Base-by-base conservation (phyloP, 176 grass and related monocot species). In the Guadua angustifolia region DNA sequence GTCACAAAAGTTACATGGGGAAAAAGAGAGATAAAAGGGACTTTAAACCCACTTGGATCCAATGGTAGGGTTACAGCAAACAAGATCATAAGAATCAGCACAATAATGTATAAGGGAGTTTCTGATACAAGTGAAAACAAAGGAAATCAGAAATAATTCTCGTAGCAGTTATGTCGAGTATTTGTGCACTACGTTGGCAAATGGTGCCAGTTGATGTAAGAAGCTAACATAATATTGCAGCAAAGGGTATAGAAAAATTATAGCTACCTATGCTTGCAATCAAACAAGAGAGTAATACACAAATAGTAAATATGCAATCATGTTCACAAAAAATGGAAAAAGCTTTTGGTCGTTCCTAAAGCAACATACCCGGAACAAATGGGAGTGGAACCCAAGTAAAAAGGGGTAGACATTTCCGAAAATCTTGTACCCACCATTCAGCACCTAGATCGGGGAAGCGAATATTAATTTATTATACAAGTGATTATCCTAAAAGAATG, bases 371-470 rank as follows among this genome's bases (percentile, higher is more conserved):
- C 66, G 91, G 86, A 88, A 95, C 43, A 74, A 94, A 92, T 71
- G 96, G 91, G 72, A 98, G 69, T 33, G 92, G 89, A 77, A 98
- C 83, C 96, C 88, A 98, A 88, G 87, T 79, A 69, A 95, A 60
- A 83, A 98, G 53, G 46, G 91, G 96, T 42, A 98, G 86, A 50
- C 91, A 98, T 79, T 94, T 95, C 66, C 81, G 88, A 79, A 95
- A 98, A 95, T 94, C 95, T 70, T 98, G 95, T 38, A 91, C 93
- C 95, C 95, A 98, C 95, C 95, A 98, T 92, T 98, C 95, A 90
- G 95, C 95, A 19, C 96, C 95, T 98, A 88, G 73, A 50, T 56
- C 58, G 55, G 42, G 52, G 80, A 61, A 6, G 26, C 24, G 73
- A 86, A 87, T 19, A 73, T 61, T 9, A 52, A 77, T 77, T 49